phyloP scores from a whole-genome alignment of 192 early-diverging fungal genomes.

The Coemansia sp. region DNA sequence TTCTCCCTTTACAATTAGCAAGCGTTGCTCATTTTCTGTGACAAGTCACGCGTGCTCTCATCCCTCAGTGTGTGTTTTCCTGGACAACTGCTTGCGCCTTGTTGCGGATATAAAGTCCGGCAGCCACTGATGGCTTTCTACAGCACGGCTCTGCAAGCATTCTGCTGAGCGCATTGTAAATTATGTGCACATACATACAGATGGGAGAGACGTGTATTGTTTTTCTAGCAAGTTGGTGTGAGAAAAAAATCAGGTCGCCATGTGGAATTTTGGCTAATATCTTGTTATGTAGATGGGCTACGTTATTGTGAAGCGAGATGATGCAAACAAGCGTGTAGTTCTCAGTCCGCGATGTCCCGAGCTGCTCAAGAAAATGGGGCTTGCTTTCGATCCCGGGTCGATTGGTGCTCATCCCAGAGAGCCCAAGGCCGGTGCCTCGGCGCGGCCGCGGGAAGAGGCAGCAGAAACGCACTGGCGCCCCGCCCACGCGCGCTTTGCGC shows the following conservation, averaged over 20 bases:
- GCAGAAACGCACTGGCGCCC: constrained; percentile 42
- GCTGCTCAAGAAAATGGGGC: constrained; percentile 28
- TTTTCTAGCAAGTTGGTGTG: not conserved
- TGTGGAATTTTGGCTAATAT: not conserved
- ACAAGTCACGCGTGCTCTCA: constrained; percentile 11
- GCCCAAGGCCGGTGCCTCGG: not conserved
- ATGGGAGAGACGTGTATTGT: constrained; percentile 2
- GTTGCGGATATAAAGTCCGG: not conserved
- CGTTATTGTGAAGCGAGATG: constrained; percentile 49
- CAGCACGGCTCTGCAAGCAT: constrained; percentile 3
- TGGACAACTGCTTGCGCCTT: not conserved
- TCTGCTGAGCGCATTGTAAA: constrained; percentile 9
- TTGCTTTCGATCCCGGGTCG: constrained; percentile 19
- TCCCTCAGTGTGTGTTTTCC: no score
- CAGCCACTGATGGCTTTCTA: constrained; percentile 9
- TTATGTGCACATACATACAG: constrained; percentile 8
- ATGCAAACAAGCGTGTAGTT: constrained; percentile 24
- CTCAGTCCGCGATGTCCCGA: constrained; percentile 44
- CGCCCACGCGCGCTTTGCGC: constrained; percentile 49
- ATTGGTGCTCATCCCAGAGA: constrained; percentile 14
- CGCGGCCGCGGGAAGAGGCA: constrained; percentile 16
- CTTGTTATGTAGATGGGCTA: constrained; percentile 40
- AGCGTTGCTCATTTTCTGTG: constrained; percentile 10
- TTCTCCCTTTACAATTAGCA: constrained; percentile 1
- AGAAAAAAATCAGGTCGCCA: not conserved